Conservation (phyloP, 768 basidiomycete genomes). For the Lentinula edodes region DNA sequence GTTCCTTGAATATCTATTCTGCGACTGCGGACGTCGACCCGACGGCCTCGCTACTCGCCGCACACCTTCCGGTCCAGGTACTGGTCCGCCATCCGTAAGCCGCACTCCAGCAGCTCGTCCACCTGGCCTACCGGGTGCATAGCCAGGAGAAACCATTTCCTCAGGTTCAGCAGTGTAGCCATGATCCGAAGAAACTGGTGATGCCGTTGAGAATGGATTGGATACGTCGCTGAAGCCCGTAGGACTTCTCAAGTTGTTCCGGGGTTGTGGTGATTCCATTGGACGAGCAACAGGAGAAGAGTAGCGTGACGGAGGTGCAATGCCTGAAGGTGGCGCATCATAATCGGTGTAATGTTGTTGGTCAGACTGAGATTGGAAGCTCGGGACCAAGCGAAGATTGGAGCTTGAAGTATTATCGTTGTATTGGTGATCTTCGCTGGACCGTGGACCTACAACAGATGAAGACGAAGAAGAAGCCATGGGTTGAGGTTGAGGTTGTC, state of each 20-base stretch:
- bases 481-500: constrained; percentile 28
- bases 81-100: constrained; percentile 78
- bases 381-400: constrained; percentile 38
- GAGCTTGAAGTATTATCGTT: constrained; percentile 31
- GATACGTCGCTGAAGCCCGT: constrained; percentile 44
- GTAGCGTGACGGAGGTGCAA: constrained; percentile 23
- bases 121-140: constrained; percentile 25
- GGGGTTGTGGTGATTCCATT: constrained; percentile 6
- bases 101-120: constrained; percentile 57
- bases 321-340: constrained; percentile 11
- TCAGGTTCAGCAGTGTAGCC: constrained; percentile 31
- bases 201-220: constrained; percentile 47
- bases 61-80: constrained; percentile 73
- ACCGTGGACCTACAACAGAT: constrained; percentile 36
- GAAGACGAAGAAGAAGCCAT: constrained; percentile 37
- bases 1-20: constrained; percentile 69
- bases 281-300: constrained; percentile 5
- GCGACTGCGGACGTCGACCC: constrained; percentile 53
- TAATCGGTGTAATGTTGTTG: constrained; percentile 31
- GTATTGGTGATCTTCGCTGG: constrained; percentile 43
- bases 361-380: constrained; percentile 25
- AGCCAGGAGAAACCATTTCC: constrained; percentile 25
- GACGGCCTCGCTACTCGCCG: constrained; percentile 67
- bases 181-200: constrained; percentile 33
- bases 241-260: background rate